These are phyloP conservation scores for Stachybotrys elegans DNA, from an alignment of 2,329 filamentous ascomycete genomes.

Conservation along the genomic window DNA sequence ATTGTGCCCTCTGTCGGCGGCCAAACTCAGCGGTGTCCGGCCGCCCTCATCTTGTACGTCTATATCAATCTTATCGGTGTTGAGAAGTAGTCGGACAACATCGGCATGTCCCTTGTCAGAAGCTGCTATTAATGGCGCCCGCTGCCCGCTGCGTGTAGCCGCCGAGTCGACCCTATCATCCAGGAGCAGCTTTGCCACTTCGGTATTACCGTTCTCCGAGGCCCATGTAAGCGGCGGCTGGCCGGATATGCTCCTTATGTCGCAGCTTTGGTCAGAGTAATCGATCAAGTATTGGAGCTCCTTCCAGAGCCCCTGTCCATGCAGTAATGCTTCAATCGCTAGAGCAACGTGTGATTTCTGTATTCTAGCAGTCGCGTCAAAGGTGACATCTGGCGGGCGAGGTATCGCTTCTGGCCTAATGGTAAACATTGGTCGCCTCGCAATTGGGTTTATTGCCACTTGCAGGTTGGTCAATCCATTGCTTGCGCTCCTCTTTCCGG, in stretches of 20 bases:
- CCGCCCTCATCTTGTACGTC: not conserved
- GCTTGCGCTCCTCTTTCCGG: constrained; percentile 1
- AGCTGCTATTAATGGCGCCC: not conserved
- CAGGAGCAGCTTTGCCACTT: constrained; percentile 6
- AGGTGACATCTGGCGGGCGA: not conserved
- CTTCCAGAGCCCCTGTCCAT: constrained; percentile 1
- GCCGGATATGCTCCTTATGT: not conserved
- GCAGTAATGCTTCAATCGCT: not conserved
- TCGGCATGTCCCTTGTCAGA: not conserved
- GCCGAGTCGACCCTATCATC: not conserved
- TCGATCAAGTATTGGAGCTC: not conserved
- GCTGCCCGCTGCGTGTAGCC: not conserved
- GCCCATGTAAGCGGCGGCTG: constrained; percentile 3
- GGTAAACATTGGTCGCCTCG: constrained; percentile 1
- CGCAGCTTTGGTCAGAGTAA: not conserved
- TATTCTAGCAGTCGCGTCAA: constrained; percentile 5
- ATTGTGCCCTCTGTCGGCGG: not conserved
- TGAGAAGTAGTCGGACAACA: not conserved
- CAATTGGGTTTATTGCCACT: constrained; percentile 1
- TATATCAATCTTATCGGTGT: not conserved
- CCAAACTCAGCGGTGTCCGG: not conserved
- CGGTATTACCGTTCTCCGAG: constrained; percentile 3
- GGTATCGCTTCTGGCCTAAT: not conserved
- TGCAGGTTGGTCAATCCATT: constrained; percentile 4
- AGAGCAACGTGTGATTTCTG: not conserved